Conservation (phyloP, 352 stramenopile species). For the Pythium coloratum region DNA sequence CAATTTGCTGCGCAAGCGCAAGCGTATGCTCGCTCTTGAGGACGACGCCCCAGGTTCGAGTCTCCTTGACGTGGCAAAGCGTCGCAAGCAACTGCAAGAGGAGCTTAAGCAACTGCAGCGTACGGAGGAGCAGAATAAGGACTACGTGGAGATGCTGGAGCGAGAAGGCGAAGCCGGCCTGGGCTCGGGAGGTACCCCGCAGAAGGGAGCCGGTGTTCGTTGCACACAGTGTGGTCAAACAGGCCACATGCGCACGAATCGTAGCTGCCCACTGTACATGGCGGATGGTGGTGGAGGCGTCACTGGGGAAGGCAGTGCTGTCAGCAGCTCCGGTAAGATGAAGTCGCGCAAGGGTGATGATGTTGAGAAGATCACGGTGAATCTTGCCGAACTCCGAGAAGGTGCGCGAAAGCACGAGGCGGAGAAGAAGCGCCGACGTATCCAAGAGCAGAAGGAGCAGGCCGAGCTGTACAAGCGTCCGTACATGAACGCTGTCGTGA, state of each 20-base stretch:
- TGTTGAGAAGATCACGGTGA: constrained; percentile 69
- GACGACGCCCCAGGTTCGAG: constrained; percentile 51
- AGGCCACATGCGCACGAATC: constrained; percentile 85
- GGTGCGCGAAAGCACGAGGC: constrained; percentile 72
- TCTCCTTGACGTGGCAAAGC: constrained; percentile 73
- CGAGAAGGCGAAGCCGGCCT: constrained; percentile 59
- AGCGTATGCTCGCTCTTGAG: constrained; percentile 74
- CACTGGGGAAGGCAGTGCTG: constrained; percentile 3
- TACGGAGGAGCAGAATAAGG: constrained; percentile 81
- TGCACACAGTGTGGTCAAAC: constrained; percentile 80
- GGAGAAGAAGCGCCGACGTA: constrained; percentile 81
- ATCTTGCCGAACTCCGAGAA: constrained; percentile 71
- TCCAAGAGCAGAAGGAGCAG: constrained; percentile 72
- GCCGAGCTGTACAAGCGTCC: constrained; percentile 80
- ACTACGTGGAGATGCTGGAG: constrained; percentile 82
- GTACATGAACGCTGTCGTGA: constrained; percentile 70
- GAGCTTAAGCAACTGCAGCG: constrained; percentile 85
- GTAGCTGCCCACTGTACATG: constrained; percentile 83
- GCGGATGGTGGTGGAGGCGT: constrained; percentile 38
- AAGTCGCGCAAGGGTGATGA: constrained; percentile 55
- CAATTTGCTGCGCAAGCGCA: constrained; percentile 75
- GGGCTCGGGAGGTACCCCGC: constrained; percentile 27
- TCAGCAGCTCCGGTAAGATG: constrained; percentile 56
- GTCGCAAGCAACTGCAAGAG: constrained; percentile 80
- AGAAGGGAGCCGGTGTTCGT: constrained; percentile 64